Conservation (phyloP, 75 land plant species). For the Larix kaempferi region DNA sequence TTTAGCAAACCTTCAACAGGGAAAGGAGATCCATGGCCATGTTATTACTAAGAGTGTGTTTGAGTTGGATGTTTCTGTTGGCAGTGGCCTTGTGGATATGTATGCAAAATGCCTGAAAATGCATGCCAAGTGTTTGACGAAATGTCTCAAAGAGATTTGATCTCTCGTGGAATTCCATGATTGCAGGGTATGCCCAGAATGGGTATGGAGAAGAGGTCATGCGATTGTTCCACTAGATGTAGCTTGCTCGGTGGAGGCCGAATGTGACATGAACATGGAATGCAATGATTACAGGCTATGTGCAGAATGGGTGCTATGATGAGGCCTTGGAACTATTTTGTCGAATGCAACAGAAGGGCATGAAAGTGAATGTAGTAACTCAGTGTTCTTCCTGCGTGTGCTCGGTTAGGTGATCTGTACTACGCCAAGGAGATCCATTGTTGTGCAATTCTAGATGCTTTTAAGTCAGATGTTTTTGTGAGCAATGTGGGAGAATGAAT, state of each 20-base stretch:
- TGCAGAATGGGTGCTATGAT: constrained; percentile 13
- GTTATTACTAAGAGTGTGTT: constrained; percentile 21
- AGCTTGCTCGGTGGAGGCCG: constrained; percentile 12
- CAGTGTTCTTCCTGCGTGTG: no score
- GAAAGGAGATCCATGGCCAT: constrained; percentile 33
- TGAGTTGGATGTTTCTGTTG: constrained; percentile 26
- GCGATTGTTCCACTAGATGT: constrained; percentile 29
- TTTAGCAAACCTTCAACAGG: constrained; percentile 5
- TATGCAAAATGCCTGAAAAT: constrained; percentile 37
- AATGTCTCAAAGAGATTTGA: constrained; percentile 32
- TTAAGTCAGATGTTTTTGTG: not conserved
- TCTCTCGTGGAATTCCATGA: constrained; percentile 42
- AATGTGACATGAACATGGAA: constrained; percentile 51
- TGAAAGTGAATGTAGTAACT: not conserved
- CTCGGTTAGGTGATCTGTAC: no score
- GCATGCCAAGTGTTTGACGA: constrained; percentile 37
- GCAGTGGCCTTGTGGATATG: constrained; percentile 28
- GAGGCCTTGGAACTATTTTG: constrained; percentile 24
- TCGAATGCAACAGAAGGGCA: constrained; percentile 31
- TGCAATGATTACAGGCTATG: constrained; percentile 51
- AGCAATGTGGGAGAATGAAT: not conserved
- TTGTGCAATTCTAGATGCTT: no score
- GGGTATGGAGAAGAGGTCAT: constrained; percentile 29
- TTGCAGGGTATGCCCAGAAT: constrained; percentile 31
- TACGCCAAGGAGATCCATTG: no score